Evolutionary conservation across 768 basidiomycete genomes (phyloP), one percentile per base, ranked within the genome.

Genomic region (Hypholoma fasciculare): DNA sequence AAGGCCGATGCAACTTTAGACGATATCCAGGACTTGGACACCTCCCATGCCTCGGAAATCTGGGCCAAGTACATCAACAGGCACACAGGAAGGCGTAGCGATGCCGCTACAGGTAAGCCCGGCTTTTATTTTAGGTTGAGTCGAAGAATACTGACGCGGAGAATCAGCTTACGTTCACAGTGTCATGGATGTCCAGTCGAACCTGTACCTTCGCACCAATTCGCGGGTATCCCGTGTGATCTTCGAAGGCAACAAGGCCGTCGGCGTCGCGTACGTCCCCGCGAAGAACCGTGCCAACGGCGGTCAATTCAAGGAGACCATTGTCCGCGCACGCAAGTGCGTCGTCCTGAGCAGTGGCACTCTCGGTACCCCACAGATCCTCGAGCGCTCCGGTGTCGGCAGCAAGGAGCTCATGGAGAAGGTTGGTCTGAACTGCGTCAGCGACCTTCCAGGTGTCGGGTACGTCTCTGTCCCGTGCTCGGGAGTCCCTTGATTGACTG

Each of bases 21-120:
- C 63, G 87, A 88, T 74, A 75, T 88, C 48, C 87, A 88, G 80
- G 87, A 88, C 69, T 76, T 87, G 40, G 71, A 76, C 52, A 85
- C 86, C 20, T 67, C 81, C 27, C 83, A 88, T 62, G 86, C 76
- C 20, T 80, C 87, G 54, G 88, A 88, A 69, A 85, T 88, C 56
- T 88, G 87, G 87, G 87, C 87, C 50, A 89, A 89, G 68, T 89
- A 88, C 66, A 87, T 89, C 78, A 88, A 88, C 71, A 79, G 85
- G 63, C 82, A 87, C 66, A 89, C 86, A 37, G 88, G 88, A 58
- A 76, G 88, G 60, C 84, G 87, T 51, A 87, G 85, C 59, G 88
- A 89, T 62, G 87, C 87, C 49, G 86, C 87, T 2, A 86, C 86
- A 46, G 86, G 84, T 83, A 65, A 36, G 67, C 60, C 14, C 7